Base-by-base conservation (phyloP, 2,329 filamentous ascomycete genomes). In the Didymella arachidicola region DNA sequence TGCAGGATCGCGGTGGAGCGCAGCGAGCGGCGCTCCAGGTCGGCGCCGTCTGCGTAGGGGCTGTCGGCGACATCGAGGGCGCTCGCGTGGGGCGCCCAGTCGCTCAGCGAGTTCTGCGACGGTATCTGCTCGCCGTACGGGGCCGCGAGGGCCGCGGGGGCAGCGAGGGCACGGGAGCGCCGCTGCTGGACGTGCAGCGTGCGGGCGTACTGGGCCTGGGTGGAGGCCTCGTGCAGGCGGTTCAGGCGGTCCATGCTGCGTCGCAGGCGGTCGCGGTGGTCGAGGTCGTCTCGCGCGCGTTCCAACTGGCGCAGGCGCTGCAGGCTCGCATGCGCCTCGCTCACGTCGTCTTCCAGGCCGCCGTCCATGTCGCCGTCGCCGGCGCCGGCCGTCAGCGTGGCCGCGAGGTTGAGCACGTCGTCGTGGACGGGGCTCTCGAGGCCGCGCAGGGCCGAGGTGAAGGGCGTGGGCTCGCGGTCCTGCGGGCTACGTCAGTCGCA, bases 81-180 rank as follows among this genome's bases (percentile, higher is more conserved):
- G 4, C 30, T 30, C 8, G 12, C 12, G 30, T 32, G 49, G 10
- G 85, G 85, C 32, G 84, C 84, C 86, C 86, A 87, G 70, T 86
- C 85, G 72, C 87, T 87, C 42, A 87, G 75, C 53, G 78, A 81
- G 65, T 86, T 84, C 60, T 80, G 74, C 64, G 80, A 81, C 18
- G 85, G 82, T 8, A 82, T 78, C 48, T 32, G 30, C 30, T 82
- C 14, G 39, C 39, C 39, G 39, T 43, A 52, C n/a, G 26, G 49
- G 38, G 49, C 39, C 2, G 49, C 26, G 26, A 7, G 26, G 26
- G 26, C 26, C 7, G 27, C 27, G 27, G 27, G 27, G 27, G 3
- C 27, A 10, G 49, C 39, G 29, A 39, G 38, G 5, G 16, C 4
- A 4, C 16, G n/a, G 12, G 32, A 36, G 32, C 32, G 14, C 14